Evolutionary conservation across 208 protist species (phyloP), one percentile per base, ranked within the genome.

Genomic region (Endotrypanum monterogeii): DNA sequence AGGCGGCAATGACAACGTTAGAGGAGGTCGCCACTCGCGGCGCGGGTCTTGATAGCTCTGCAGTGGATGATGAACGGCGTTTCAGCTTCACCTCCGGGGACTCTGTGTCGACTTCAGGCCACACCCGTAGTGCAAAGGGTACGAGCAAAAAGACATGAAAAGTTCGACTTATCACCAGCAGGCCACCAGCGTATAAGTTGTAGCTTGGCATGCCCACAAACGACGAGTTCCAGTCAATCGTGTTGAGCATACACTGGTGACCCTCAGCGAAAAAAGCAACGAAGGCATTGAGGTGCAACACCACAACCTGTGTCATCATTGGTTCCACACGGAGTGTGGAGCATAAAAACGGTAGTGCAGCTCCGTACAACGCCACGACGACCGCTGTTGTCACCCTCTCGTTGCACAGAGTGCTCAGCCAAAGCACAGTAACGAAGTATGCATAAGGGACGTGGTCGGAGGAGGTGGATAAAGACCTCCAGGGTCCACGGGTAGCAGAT

Each of bases 191-290:
- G n/a, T 87, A 56, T 58, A 93, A 75, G 66, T 80, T 84, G 61
- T 89, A 90, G 57, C 63, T 66, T 0, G 79, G 67, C 62, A 92
- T 81, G 2, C 89, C 89, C 14, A 96, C 87, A 82, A 93, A 90
- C 12, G 88, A 90, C n/a, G 87, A 61, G 63, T 88, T 93, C 72
- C 88, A 91, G 76, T 96, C 91, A 57, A 96, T 89, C 1, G 84
- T 86, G 74, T 78, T 91, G 20, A 96, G 77, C 68, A 92, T 76
- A 61, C 82, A 91, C 71, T 96, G 89, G 67, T 96, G 86, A 11
- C 91, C 91, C 61, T 89, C 73, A 1, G 82, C 51, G 63, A 89
- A 96, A 71, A 94, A 96, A 32, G 67, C 82, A 12, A 83, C 78
- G 63, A 82, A 89, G 20, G 82, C 74, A 16, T 76, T 28, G 32